Evolutionary conservation across 148 eudicot genomes (phyloP).

Genomic region (Cornus kousa): DNA sequence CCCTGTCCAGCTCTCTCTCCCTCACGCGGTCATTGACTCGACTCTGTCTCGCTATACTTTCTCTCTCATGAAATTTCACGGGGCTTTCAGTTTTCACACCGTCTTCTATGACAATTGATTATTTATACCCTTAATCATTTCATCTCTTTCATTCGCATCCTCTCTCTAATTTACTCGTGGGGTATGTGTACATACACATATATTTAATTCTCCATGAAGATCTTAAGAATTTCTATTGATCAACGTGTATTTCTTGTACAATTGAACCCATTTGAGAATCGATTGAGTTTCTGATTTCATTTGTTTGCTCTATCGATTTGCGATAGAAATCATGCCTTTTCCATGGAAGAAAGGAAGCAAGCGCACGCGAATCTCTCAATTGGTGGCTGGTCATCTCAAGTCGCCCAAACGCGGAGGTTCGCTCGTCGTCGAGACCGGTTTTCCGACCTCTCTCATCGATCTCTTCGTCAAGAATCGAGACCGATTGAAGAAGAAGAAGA

Average conservation of each 20-base stretch:
- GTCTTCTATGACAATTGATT: background rate
- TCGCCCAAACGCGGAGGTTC: slow-evolving; percentile 33
- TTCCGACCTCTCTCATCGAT: slow-evolving; percentile 47
- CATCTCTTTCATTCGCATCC: too few species aligned
- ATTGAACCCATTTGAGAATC: background rate
- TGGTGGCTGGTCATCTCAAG: slow-evolving; percentile 32
- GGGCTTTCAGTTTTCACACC: background rate
- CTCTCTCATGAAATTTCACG: background rate
- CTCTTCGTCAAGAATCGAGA: slow-evolving; percentile 38
- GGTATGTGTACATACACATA: too few species aligned
- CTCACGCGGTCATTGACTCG: background rate
- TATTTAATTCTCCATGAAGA: background rate
- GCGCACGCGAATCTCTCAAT: background rate
- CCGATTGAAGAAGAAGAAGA: background rate
- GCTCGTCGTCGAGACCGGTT: slow-evolving; percentile 38
- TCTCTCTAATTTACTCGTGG: too few species aligned
- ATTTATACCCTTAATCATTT: too few species aligned
- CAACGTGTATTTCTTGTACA: too few species aligned
- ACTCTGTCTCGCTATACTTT: background rate
- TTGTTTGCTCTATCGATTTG: background rate
- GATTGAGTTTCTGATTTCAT: background rate
- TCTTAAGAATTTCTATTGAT: background rate
- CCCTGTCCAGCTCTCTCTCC: background rate
- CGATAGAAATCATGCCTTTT: background rate
- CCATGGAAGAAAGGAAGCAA: background rate